phyloP scores from a whole-genome alignment of 2,329 filamentous ascomycete species.

The Beauveria scarabaeidicola region DNA sequence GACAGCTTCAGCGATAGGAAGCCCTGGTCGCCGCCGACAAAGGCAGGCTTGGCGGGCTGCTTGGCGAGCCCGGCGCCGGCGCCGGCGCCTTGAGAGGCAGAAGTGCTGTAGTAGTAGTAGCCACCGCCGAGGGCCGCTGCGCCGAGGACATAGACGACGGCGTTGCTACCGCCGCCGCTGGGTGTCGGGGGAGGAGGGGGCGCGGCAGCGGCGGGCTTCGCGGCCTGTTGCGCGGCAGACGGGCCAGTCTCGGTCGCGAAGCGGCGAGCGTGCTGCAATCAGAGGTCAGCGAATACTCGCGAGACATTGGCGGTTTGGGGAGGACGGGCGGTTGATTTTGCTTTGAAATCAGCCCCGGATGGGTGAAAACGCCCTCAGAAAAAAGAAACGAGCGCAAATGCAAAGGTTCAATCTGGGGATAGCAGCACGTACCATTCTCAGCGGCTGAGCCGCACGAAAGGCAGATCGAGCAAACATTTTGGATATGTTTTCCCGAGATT shows the following conservation, averaged over 20 bases:
- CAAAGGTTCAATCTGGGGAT: background rate
- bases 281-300: conserved; percentile 21
- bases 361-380: background rate
- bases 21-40: conserved; percentile 83
- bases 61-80: conserved; percentile 22
- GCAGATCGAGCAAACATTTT: conserved; percentile 61
- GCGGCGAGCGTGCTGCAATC: conserved; percentile 37
- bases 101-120: conserved; percentile 42
- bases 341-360: background rate
- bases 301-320: conserved; percentile 11
- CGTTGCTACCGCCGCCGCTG: conserved; percentile 41
- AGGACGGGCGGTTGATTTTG: background rate
- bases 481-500: conserved; percentile 7
- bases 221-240: conserved; percentile 10
- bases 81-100: conserved; percentile 36
- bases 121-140: conserved; percentile 50
- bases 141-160: conserved; percentile 51
- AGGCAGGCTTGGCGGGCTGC: conserved; percentile 39
- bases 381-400: background rate
- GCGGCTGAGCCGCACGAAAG: conserved; percentile 55
- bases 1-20: conserved; percentile 76
- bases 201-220: conserved; percentile 32
- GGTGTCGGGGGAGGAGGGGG: conserved; percentile 31
- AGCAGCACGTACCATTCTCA: conserved; percentile 49
- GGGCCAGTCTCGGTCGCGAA: conserved; percentile 58